These are phyloP conservation scores for Cryptococcus sp. DNA, from an alignment of 1,284 basidiomycete genomes.

Conservation along the genomic window DNA sequence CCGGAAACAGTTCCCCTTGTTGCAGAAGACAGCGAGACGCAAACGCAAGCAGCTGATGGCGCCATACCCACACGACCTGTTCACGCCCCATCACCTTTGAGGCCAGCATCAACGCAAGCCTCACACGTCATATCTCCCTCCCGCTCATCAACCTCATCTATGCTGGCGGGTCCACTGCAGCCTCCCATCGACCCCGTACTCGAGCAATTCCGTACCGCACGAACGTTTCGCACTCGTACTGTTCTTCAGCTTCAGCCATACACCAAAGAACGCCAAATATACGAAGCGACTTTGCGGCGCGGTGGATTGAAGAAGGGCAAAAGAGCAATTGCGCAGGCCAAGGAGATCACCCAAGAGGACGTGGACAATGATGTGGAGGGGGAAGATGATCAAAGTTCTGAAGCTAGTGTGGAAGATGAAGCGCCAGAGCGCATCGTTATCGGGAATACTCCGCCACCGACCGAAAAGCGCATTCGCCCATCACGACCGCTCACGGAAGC, in stretches of 20 bases:
- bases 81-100: no score
- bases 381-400: conserved; percentile 20
- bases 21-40: no score
- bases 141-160: background rate
- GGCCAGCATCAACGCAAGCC: conserved; percentile 7
- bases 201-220: conserved; percentile 42
- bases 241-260: conserved; percentile 52
- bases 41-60: no score
- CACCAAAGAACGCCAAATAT: conserved; percentile 47
- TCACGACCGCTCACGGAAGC: conserved; percentile 28
- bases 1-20: no score
- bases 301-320: conserved; percentile 44
- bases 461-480: conserved; percentile 2
- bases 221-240: conserved; percentile 51
- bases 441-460: conserved; percentile 30
- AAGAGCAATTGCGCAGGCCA: conserved; percentile 21
- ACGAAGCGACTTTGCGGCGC: conserved; percentile 40
- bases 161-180: conserved; percentile 3
- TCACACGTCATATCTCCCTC: background rate
- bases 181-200: conserved; percentile 36
- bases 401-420: conserved; percentile 9
- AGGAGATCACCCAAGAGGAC: conserved; percentile 25
- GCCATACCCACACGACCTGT: no score
- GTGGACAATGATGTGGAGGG: conserved; percentile 7
- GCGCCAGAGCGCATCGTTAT: conserved; percentile 42